These are phyloP conservation scores for Myotisia sp. DNA, from an alignment of 2,329 filamentous ascomycete species.

Conservation along the genomic window DNA sequence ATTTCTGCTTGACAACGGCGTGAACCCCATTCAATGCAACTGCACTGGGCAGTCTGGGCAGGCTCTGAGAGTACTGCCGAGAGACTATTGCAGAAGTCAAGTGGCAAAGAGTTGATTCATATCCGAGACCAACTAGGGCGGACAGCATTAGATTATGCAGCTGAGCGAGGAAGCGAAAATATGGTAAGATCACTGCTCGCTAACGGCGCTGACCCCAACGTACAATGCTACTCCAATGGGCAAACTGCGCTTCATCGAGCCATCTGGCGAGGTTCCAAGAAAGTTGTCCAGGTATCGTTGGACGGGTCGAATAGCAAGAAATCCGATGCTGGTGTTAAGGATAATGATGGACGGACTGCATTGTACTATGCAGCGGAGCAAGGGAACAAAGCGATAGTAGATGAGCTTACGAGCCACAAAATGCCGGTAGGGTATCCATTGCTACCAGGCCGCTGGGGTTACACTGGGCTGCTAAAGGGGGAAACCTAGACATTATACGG, in stretches of 20 bases:
- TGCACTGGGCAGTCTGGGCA: neutral
- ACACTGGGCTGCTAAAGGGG: neutral
- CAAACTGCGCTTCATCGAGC: neutral
- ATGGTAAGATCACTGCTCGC: neutral
- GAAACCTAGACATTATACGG: neutral
- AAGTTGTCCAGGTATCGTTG: neutral
- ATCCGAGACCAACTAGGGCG: neutral
- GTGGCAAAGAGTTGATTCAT: neutral
- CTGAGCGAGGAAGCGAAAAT: neutral
- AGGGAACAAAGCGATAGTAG: neutral
- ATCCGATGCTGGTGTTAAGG: neutral
- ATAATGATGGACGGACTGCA: constrained; percentile 1
- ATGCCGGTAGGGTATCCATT: neutral
- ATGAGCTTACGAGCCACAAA: neutral
- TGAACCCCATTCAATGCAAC: neutral
- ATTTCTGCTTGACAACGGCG: neutral
- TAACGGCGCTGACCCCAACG: neutral
- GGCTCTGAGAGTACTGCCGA: neutral
- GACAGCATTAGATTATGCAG: neutral
- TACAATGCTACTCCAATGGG: neutral
- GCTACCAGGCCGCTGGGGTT: neutral
- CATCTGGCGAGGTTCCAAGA: neutral
- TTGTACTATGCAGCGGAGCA: neutral
- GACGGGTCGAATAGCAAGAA: neutral
- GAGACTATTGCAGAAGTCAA: neutral